These are phyloP conservation scores for Dentipellis sp. DNA, from an alignment of 768 basidiomycete species.

Conservation along the genomic window DNA sequence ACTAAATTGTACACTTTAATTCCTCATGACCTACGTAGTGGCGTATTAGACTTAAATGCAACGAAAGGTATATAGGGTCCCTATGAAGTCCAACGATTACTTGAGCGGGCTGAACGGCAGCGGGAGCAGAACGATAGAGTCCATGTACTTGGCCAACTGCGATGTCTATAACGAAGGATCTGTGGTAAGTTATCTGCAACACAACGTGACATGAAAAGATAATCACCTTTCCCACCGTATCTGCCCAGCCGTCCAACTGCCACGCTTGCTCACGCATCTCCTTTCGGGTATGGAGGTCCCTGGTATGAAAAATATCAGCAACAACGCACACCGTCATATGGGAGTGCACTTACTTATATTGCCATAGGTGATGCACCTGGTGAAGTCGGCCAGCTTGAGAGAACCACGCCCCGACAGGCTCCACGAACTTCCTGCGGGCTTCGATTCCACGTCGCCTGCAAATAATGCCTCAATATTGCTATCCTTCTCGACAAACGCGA, in stretches of 20 bases:
- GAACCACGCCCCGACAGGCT: conserved; percentile 89
- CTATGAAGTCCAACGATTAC: conserved; percentile 25
- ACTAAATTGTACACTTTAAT: too few relatives aligned
- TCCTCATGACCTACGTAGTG: too few relatives aligned
- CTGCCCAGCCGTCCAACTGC: conserved; percentile 93
- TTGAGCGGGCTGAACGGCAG: conserved; percentile 82
- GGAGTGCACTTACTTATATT: conserved; percentile 61
- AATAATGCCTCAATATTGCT: conserved; percentile 1
- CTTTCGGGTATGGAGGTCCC: conserved; percentile 73
- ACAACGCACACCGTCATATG: background rate
- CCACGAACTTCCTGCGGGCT: conserved; percentile 79
- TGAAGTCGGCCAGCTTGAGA: conserved; percentile 78
- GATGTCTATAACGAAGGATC: conserved; percentile 54
- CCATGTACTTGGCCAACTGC: conserved; percentile 80
- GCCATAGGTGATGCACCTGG: conserved; percentile 96
- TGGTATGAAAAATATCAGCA: conserved; percentile 18
- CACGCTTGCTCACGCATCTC: conserved; percentile 84
- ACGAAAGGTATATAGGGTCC: too few relatives aligned
- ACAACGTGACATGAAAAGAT: background rate
- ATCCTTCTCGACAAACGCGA: background rate
- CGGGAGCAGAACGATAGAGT: conserved; percentile 73
- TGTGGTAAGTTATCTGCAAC: background rate
- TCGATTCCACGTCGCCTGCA: conserved; percentile 88
- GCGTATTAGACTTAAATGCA: too few relatives aligned
- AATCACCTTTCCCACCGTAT: conserved; percentile 80